Evolutionary conservation across 2,329 filamentous ascomycete genomes (phyloP), one percentile per base, ranked within the genome.

Genomic region (Ceratocystis colombiana): DNA sequence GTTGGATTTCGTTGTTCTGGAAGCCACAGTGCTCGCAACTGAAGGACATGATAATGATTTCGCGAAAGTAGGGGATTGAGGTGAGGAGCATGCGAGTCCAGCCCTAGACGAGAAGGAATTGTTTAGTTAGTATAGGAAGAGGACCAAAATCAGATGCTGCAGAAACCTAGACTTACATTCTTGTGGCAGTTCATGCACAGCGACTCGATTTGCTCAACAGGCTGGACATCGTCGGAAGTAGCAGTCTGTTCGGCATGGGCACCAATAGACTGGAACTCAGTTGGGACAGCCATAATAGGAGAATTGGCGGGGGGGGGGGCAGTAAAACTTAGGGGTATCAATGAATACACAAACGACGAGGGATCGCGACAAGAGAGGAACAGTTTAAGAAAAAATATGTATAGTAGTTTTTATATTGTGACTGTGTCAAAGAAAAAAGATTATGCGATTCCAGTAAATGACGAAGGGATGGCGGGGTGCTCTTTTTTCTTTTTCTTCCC

Each of bases 11-110:
- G 75, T 92, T 92, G 79, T 97, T 96, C 70, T 88, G 85, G 77
- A 93, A 88, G 73, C 86, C 80, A 79, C 94, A 99, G 76, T 96
- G 85, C 5, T 90, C 86, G 80, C 94, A 99, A 70, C 84, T 84
- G 76, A 99, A 99, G 69, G 93, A 97, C 87, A 96, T 96, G 76
- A 99, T 84, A 72, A 99, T 90, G 69, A 99, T 87, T 76, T 99
- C 93, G 78, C 91, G 90, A 80, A 99, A 99, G 81, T 90, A 97
- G 17, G 94, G 94, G 66, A 99, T 96, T 70, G 86, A 85, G 17
- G 95, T 96, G 65, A 99, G 85, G 55, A 99, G 85, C 25, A 99
- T 83, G 68, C 88, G 84, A 15, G 94, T 99, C 1, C 80, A 84
- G 72, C 94, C 94, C 89, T 95, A 48, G 10, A 61, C 2, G 37